Base-by-base conservation (phyloP, 441 rosid species). In the Erodium trifolium region DNA sequence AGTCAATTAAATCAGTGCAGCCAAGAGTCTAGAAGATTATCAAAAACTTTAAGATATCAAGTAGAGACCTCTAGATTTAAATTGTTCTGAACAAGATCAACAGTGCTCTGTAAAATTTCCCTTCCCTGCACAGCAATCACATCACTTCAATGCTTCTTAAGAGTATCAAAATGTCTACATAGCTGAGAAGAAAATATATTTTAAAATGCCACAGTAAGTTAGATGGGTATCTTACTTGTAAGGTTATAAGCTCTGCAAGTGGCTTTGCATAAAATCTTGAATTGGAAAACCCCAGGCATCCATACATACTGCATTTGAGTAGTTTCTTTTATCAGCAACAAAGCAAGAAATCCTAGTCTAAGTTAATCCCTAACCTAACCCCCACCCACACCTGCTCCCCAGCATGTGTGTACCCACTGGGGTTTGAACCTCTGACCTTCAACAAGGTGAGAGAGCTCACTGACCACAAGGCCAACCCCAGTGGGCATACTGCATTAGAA, bases 261-360 rank as follows among this genome's bases (percentile, higher is more conserved):
- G 96, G 97, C 81, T 92, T 92, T 68, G 99, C 99, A 68, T 94
- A 94, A 81, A 94, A 94, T 84, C 99, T 86, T 60, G 97, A 94
- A 79, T 92, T 90, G 73, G 96, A 86, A 80, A 90, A 94, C 70
- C 99, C 99, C 77, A 94, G 96, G 83, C 96, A 94, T 82, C 98
- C 98, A 80, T 94, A 92, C 96, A 94, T 88, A 82, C 99, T 92
- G 92, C 80, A 76, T 6, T 19, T 31, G 41, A 64, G 66, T 65
- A 2, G 3, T 31, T 31, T 31, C 27, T 31, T 31, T 31, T 31
- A 31, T 31, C 34, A 31, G 34, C 34, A 27, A 27, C 31, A 27
- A 27, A 27, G 31, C 31, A 31, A 31, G 34, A 31, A 31, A 31
- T 31, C 34, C 34, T 31, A 31, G 34, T 31, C 34, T 31, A 31